Conservation (phyloP, 305 asterid genomes). For the Petunia hybrid region DNA sequence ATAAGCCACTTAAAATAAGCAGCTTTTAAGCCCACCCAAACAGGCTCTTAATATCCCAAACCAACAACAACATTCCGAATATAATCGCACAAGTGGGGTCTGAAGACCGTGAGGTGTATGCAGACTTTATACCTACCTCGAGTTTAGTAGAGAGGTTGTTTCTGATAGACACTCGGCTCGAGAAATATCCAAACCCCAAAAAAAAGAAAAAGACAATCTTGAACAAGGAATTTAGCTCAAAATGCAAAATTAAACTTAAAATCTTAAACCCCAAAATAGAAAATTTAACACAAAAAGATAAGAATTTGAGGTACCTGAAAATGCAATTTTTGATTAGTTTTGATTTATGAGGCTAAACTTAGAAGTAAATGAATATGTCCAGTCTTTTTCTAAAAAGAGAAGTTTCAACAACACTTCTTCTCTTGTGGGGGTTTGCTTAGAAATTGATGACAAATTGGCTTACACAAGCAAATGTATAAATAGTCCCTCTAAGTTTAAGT, state of each 20-base stretch:
- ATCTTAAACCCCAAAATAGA: conserved; percentile 8
- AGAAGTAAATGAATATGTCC: conserved; percentile 7
- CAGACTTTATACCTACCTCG: too few species aligned
- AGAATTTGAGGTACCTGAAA: conserved; percentile 34
- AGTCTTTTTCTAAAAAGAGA: conserved; percentile 28
- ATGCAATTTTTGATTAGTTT: conserved; percentile 19
- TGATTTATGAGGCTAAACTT: neutral
- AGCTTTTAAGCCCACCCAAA: too few species aligned
- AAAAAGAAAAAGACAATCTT: conserved; percentile 8
- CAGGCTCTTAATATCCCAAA: too few species aligned
- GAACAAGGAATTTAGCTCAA: neutral
- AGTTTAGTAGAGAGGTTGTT: too few species aligned
- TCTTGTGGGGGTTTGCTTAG: conserved; percentile 29
- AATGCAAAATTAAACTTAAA: neutral
- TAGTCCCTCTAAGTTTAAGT: neutral
- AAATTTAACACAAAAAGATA: neutral
- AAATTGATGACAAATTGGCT: conserved; percentile 26
- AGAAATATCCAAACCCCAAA: too few species aligned
- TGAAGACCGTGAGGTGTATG: too few species aligned
- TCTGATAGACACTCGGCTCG: too few species aligned
- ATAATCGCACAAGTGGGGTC: too few species aligned
- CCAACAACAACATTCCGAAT: too few species aligned
- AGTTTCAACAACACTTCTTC: conserved; percentile 22
- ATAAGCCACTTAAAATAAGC: too few species aligned
- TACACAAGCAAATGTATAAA: neutral